Conservation (phyloP, 805 yeast species). For the Schwanniomyces occidentalis region DNA sequence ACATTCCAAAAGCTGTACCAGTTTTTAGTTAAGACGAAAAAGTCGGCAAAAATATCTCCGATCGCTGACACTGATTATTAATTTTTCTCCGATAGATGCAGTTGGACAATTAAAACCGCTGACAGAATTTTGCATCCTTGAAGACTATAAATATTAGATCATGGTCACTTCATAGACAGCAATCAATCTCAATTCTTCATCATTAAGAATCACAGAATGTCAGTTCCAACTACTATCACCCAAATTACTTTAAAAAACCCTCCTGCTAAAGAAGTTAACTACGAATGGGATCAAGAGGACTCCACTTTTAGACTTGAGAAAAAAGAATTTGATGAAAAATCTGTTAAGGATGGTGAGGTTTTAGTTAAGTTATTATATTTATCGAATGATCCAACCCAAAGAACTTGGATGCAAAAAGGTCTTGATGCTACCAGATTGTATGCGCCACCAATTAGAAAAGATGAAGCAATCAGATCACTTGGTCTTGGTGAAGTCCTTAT, state of each 20-base stretch:
- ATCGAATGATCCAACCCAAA: slow-evolving; percentile 65
- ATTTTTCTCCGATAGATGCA: no score
- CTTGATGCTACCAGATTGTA: slow-evolving; percentile 30
- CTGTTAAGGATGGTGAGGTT: slow-evolving; percentile 40
- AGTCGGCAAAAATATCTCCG: no score
- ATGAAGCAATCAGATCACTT: slow-evolving; percentile 44
- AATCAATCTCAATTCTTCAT: background rate
- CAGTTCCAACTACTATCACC: slow-evolving; percentile 12
- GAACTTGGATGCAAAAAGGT: slow-evolving; percentile 51
- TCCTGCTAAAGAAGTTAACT: slow-evolving; percentile 21
- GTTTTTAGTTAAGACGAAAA: no score
- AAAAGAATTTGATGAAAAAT: slow-evolving; percentile 3
- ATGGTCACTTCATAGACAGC: background rate
- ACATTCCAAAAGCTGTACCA: no score
- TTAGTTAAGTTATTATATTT: slow-evolving; percentile 46
- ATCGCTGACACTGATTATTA: no score
- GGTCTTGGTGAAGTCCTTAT: slow-evolving; percentile 54
- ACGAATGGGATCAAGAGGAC: slow-evolving; percentile 18
- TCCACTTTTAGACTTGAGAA: slow-evolving; percentile 27
- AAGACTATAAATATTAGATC: no score
- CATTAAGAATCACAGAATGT: slow-evolving; percentile 8
- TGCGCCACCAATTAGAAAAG: slow-evolving; percentile 39
- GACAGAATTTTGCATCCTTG: no score
- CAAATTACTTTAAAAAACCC: slow-evolving; percentile 22
- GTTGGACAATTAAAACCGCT: no score